Percentiles rank a stretch among this genome's conserved stretches.
These are phyloP conservation scores for Globisporangium camurandrum DNA, from an alignment of 352 stramenopile species.

Conservation along the genomic window DNA sequence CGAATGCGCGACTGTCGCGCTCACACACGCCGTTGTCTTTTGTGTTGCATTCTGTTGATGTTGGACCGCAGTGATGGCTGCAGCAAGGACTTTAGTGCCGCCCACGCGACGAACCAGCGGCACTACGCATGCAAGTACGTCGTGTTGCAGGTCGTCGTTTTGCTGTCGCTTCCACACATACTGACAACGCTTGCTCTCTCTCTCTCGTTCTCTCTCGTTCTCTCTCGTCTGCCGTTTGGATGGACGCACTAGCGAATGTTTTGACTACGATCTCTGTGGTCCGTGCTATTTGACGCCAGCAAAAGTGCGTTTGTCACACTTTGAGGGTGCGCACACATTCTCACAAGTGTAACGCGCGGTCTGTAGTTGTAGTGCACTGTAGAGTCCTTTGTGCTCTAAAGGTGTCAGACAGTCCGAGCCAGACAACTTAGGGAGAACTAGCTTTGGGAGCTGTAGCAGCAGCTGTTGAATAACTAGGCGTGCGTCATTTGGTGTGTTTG, in stretches of 20 bases:
- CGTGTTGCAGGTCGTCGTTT: not conserved
- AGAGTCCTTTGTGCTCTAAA: no score
- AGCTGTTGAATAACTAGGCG: no score
- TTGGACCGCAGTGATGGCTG: constrained; percentile 12
- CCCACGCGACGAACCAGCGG: not conserved
- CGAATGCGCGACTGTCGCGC: no score
- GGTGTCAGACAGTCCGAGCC: no score
- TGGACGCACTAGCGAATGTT: constrained; percentile 22
- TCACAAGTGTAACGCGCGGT: constrained; percentile 1
- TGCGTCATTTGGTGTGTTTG: no score
- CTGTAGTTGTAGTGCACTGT: no score
- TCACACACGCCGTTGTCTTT: not conserved
- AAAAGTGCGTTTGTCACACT: constrained; percentile 7
- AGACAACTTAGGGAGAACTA: no score
- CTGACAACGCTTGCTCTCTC: not conserved
- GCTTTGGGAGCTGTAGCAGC: no score
- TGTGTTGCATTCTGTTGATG: no score
- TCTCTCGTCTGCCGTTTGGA: no score
- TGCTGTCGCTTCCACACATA: not conserved
- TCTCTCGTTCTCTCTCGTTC: not conserved
- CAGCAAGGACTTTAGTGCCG: constrained; percentile 1
- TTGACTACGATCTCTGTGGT: constrained; percentile 26
- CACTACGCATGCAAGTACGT: constrained; percentile 19
- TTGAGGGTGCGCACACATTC: constrained; percentile 9
- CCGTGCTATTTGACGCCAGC: constrained; percentile 10